phyloP scores from a whole-genome alignment of 352 stramenopile species.

The Phytophthora kernoviae region DNA sequence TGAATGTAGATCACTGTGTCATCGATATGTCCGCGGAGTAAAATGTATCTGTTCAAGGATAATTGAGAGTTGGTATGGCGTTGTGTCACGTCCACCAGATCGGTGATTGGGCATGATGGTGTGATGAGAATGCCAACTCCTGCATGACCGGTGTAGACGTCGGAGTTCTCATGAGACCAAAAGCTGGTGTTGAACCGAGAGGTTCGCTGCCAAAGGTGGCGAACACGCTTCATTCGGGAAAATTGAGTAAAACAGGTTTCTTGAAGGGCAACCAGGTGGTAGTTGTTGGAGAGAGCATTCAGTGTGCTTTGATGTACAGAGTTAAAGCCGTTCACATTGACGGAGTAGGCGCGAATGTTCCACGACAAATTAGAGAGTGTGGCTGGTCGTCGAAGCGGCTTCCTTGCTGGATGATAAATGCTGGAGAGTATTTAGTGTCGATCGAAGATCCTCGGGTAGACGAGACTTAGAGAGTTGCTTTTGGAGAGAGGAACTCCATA shows the following conservation, averaged over 20 bases:
- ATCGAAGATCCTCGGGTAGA: not conserved
- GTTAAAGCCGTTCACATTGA: conserved; percentile 4
- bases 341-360: not conserved
- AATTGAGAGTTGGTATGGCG: not conserved
- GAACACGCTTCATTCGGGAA: not conserved
- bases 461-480: not conserved
- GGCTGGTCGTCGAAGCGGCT: not conserved
- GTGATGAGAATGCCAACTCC: not conserved
- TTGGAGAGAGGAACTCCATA: not conserved
- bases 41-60: conserved; percentile 5
- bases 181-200: conserved; percentile 1
- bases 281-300: not conserved
- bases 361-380: not conserved
- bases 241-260: conserved; percentile 4
- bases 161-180: conserved; percentile 5
- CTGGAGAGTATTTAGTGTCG: not conserved
- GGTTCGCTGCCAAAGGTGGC: not conserved
- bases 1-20: conserved; percentile 9
- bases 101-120: not conserved
- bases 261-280: conserved; percentile 12
- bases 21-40: conserved; percentile 3
- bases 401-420: not conserved
- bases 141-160: not conserved
- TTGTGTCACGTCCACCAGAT: not conserved
- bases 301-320: not conserved